Evolutionary conservation across 1,284 basidiomycete species (phyloP), one percentile per base, ranked within the genome.

Genomic region (Phellopilus nigrolimitatus): DNA sequence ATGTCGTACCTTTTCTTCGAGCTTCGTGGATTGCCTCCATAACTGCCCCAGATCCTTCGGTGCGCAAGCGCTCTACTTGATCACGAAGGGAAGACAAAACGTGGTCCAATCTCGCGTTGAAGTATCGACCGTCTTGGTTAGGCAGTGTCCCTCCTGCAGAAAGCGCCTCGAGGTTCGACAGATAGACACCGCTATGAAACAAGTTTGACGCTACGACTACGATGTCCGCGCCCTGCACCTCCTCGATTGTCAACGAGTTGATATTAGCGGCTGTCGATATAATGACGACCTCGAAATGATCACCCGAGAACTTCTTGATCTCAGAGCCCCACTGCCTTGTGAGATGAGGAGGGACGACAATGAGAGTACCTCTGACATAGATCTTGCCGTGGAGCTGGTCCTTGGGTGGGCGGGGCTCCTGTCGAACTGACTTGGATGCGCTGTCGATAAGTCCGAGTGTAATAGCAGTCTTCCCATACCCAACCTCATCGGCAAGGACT

Each of bases 401-500:
- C 49, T 72, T 72, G 42, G 72, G 71, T n/a, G 73, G 71, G 1
- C 70, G 64, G 56, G 85, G 78, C 54, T 84, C 78, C 48, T 75
- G 71, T 51, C 74, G 72, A 27, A 88, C 78, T 33, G 74, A 67
- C 59, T 79, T 76, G 47, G 68, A 71, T 51, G 79, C 75, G 61
- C 80, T 84, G 61, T 88, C 84, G 57, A 95, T 87, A 49, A 97
- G 75, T 8, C 88, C 94, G 17, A 97, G 77, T 0, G 92, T 93
- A 59, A 97, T 97, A 22, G 93, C 93, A 0, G 94, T 97, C 71
- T 97, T 97, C 28, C 94, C 94, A 64, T 97, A 97, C 45, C 95
- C 94, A 58, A 97, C 94, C 66, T 95, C 88, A 62, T 97, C 94
- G 6, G 95, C 95, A 41, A 97, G 80, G 47, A 97, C 94, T 24